A percentile compares a stretch with the other conserved stretches of the same genome.
Evolutionary conservation across 306 rosid genomes (phyloP).

Genomic region (Medicago truncatula): DNA sequence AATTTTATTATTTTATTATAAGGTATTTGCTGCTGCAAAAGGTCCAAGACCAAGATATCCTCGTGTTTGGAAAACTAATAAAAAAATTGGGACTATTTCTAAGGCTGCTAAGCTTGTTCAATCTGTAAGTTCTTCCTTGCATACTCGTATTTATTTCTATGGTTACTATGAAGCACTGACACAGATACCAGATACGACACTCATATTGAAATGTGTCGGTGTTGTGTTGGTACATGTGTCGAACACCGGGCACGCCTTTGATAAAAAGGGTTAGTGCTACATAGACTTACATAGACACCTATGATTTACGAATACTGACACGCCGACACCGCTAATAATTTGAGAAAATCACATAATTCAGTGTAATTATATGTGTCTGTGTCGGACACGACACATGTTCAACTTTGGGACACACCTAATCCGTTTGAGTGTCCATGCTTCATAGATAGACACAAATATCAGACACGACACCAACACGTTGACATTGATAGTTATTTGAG

Average conservation of each 20-base stretch:
- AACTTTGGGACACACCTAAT: too few relatives aligned
- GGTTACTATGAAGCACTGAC: neutral
- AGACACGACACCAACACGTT: neutral
- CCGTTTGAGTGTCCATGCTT: too few relatives aligned
- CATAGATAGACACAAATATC: neutral
- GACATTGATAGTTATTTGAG: neutral
- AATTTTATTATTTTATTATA: constrained; percentile 16
- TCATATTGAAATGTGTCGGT: neutral
- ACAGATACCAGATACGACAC: neutral
- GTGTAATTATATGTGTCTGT: too few relatives aligned
- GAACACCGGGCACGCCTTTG: neutral
- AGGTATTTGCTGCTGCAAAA: constrained; percentile 87
- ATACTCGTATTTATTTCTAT: constrained; percentile 14
- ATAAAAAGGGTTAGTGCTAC: neutral
- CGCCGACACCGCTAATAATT: too few relatives aligned
- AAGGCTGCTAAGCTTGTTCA: constrained; percentile 83
- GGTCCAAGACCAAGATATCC: constrained; percentile 96
- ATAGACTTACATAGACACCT: neutral
- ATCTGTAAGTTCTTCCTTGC: constrained; percentile 55
- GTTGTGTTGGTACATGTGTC: neutral
- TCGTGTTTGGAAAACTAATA: constrained; percentile 86
- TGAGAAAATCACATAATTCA: too few relatives aligned
- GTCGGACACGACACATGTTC: too few relatives aligned
- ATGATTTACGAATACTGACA: too few relatives aligned
- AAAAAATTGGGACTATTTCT: constrained; percentile 82